Conservation (phyloP, 1,139 yeast genomes). For the Kodamaea anthophila region DNA sequence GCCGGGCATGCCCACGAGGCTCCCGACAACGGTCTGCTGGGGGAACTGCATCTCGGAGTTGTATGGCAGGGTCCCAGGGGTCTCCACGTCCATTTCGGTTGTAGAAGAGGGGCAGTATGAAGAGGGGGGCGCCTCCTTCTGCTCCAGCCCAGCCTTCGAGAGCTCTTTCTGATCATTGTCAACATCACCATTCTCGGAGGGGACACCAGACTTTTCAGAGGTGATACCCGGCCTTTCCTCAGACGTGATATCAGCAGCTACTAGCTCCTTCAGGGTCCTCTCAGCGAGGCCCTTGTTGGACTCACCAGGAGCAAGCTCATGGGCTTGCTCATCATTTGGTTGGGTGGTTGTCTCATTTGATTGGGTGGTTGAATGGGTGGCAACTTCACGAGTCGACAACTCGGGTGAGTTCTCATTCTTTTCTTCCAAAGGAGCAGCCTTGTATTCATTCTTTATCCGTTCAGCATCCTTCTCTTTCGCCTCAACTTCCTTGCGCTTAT, state of each 20-base stretch:
- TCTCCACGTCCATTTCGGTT: constrained; percentile 36
- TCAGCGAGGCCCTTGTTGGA: no score
- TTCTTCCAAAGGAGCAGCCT: neutral
- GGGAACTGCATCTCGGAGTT: constrained; percentile 50
- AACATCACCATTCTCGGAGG: no score
- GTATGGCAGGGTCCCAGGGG: constrained; percentile 54
- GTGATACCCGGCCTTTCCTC: constrained; percentile 1
- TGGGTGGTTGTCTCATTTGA: constrained; percentile 2
- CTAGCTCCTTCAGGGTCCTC: no score
- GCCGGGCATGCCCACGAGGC: constrained; percentile 45
- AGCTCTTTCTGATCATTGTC: no score
- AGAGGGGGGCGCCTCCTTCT: constrained; percentile 8
- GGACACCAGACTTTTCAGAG: constrained; percentile 1
- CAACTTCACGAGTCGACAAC: constrained; percentile 15
- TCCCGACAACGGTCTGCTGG: constrained; percentile 37
- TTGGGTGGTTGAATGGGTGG: constrained; percentile 10
- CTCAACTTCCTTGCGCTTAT: constrained; percentile 14
- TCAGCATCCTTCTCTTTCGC: constrained; percentile 26
- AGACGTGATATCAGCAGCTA: constrained; percentile 4
- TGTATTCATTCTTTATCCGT: constrained; percentile 12
- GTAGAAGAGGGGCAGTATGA: constrained; percentile 28
- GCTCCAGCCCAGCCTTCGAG: constrained; percentile 8
- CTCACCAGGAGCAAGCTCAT: constrained; percentile 4
- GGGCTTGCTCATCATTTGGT: neutral
- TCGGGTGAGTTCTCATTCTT: neutral